phyloP scores from a whole-genome alignment of 225 moss, liverwort and hornwort genomes.

The Neckera pumila region DNA sequence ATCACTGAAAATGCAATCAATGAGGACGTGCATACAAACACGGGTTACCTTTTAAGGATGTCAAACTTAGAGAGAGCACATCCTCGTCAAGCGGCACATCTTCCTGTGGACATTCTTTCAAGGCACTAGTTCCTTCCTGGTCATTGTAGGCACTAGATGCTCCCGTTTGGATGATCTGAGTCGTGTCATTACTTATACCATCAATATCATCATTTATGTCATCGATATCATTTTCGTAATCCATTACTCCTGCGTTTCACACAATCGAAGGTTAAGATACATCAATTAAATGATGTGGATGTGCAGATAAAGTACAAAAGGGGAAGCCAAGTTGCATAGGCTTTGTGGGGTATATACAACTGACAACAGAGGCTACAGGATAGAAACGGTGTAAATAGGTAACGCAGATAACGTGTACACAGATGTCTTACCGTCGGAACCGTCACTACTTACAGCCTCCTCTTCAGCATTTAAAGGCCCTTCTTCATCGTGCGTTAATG shows the following conservation, averaged over 20 bases:
- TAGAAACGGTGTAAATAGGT: not conserved
- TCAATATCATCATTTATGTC: conserved; percentile 19
- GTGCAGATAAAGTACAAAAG: not conserved
- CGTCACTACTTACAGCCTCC: conserved; percentile 19
- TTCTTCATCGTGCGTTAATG: not conserved
- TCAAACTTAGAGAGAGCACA: conserved; percentile 4
- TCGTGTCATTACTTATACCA: conserved; percentile 33
- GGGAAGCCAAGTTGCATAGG: not conserved
- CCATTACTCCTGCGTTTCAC: conserved; percentile 31
- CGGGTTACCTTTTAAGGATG: conserved; percentile 21
- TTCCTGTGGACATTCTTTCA: conserved; percentile 21
- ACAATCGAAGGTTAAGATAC: not conserved
- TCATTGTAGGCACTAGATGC: conserved; percentile 25
- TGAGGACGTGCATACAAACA: not conserved
- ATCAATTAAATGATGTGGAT: not conserved
- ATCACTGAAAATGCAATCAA: not conserved
- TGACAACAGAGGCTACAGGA: not conserved
- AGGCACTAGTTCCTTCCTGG: conserved; percentile 41
- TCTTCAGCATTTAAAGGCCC: conserved; percentile 3
- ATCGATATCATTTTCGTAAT: conserved; percentile 26
- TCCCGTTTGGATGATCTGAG: conserved; percentile 26
- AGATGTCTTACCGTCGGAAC: conserved; percentile 20
- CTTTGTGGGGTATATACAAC: not conserved
- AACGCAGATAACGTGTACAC: not conserved
- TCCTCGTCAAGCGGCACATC: conserved; percentile 1